phyloP scores from a whole-genome alignment of 129 eudicot species.

The Chrysanthemum lavandulifolium region DNA sequence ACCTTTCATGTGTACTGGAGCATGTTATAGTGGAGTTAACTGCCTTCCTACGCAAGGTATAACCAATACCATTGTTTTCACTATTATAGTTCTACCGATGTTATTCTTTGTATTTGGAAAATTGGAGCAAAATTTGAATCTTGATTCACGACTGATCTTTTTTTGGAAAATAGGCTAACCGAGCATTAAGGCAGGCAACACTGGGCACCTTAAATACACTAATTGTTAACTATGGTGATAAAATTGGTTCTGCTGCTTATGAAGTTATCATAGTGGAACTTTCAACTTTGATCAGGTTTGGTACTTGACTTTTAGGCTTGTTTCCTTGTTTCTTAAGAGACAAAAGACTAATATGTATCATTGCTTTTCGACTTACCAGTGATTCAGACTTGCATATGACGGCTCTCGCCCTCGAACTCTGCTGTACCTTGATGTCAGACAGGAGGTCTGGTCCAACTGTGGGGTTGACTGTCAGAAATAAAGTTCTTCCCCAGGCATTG shows the following conservation, averaged over 20 bases:
- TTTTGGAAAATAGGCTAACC: slow-evolving; percentile 67
- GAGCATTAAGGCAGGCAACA: slow-evolving; percentile 96
- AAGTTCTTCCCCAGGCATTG: slow-evolving; percentile 96
- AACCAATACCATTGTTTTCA: neutral
- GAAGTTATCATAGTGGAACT: slow-evolving; percentile 93
- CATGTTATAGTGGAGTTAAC: slow-evolving; percentile 91
- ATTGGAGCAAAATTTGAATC: slow-evolving; percentile 5
- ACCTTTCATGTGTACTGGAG: slow-evolving; percentile 89
- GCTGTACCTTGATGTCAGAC: slow-evolving; percentile 96
- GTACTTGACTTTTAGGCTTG: slow-evolving; percentile 4
- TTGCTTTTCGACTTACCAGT: slow-evolving; percentile 39
- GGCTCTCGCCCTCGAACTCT: slow-evolving; percentile 91
- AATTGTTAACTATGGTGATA: slow-evolving; percentile 91
- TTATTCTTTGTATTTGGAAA: neutral
- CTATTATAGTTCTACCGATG: neutral
- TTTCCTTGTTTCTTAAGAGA: slow-evolving; percentile 3
- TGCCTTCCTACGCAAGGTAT: slow-evolving; percentile 91
- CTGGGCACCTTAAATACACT: slow-evolving; percentile 85
- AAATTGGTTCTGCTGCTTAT: slow-evolving; percentile 90
- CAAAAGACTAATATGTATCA: neutral
- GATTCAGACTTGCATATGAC: slow-evolving; percentile 99
- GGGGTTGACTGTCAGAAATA: slow-evolving; percentile 79
- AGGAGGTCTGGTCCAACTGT: slow-evolving; percentile 82
- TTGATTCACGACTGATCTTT: slow-evolving; percentile 14
- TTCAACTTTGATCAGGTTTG: slow-evolving; percentile 89